Percentiles rank a stretch among this genome's conserved stretches.
Conservation (phyloP, 768 basidiomycete genomes). For the Agaricus bisporus region DNA sequence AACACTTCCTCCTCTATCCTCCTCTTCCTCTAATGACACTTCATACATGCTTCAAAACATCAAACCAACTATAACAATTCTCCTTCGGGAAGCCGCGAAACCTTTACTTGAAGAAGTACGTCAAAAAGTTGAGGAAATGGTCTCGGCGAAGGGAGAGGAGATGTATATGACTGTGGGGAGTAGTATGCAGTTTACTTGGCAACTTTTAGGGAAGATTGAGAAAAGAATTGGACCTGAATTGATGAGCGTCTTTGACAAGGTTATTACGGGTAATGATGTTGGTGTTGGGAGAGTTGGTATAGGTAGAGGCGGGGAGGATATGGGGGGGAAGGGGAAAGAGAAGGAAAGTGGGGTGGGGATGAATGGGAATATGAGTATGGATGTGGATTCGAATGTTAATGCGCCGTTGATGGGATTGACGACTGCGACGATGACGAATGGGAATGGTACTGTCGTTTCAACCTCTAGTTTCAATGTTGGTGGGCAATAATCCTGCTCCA, state of each 20-base stretch:
- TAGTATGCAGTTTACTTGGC: conserved; percentile 14
- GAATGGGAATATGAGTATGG: not conserved
- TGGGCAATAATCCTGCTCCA: no score
- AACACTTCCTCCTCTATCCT: conserved; percentile 6
- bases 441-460: not conserved
- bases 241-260: not conserved
- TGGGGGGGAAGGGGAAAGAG: not conserved
- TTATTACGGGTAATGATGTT: not conserved
- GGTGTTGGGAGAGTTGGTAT: not conserved
- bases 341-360: not conserved
- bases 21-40: not conserved
- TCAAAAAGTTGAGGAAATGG: conserved; percentile 12
- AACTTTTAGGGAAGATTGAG: conserved; percentile 11
- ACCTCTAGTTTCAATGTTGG: no score
- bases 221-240: not conserved
- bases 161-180: conserved; percentile 16
- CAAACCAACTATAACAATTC: conserved; percentile 13
- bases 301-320: not conserved
- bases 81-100: conserved; percentile 11
- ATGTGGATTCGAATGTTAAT: no score
- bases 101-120: conserved; percentile 16
- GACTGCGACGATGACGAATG: no score
- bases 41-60: conserved; percentile 16
- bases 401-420: not conserved
- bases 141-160: conserved; percentile 15